Conservation (phyloP, 331 rosid species). For the Spiraea crenata region DNA sequence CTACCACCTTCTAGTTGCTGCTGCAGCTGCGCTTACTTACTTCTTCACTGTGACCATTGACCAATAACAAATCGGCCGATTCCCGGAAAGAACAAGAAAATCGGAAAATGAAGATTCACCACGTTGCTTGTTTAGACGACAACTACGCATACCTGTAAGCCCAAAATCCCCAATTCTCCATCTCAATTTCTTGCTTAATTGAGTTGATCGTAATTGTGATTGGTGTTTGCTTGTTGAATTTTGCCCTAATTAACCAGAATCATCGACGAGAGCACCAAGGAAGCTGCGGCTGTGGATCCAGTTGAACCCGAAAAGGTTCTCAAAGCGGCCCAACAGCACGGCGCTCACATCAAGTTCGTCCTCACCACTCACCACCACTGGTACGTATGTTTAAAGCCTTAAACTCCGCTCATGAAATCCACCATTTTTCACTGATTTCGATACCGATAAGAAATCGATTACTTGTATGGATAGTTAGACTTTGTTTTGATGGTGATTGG, state of each 20-base stretch:
- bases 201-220: not conserved
- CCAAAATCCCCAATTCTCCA: not conserved
- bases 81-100: not conserved
- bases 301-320: constrained; percentile 72
- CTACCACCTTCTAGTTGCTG: too few species aligned
- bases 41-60: not conserved
- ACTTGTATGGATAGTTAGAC: not conserved
- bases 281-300: constrained; percentile 84
- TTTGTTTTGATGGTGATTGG: not conserved
- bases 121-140: constrained; percentile 63
- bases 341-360: constrained; percentile 57
- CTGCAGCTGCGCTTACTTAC: too few species aligned
- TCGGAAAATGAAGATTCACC: constrained; percentile 51
- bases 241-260: constrained; percentile 45
- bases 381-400: constrained; percentile 20
- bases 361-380: constrained; percentile 85
- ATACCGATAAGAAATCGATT: not conserved
- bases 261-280: constrained; percentile 62
- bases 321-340: constrained; percentile 55
- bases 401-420: not conserved
- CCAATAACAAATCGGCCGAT: not conserved
- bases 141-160: constrained; percentile 75
- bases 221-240: not conserved
- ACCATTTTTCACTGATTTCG: not conserved
- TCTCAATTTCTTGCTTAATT: not conserved